A percentile compares a stretch with the other conserved stretches of the same genome.
phyloP scores from a whole-genome alignment of 2,329 filamentous ascomycete genomes.

The Exophiala xenobiotica region DNA sequence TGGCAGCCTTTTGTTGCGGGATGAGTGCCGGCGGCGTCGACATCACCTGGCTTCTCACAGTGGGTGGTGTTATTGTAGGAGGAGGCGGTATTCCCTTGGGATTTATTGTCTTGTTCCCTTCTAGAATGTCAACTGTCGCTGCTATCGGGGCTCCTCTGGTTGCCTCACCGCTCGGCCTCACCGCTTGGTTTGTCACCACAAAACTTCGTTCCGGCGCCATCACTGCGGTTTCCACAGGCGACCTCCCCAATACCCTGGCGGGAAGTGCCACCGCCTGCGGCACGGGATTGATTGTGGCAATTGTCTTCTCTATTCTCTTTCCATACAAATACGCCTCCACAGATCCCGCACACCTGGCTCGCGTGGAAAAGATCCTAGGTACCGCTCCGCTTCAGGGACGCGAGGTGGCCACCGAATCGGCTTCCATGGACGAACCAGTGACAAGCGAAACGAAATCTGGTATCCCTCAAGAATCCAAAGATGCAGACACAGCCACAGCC shows the following conservation, averaged over 20 bases:
- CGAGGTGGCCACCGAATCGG: background rate
- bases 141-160: slow-evolving; percentile 69
- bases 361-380: slow-evolving; percentile 5
- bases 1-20: slow-evolving; percentile 55
- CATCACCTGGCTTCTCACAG: slow-evolving; percentile 9
- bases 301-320: slow-evolving; percentile 69
- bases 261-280: slow-evolving; percentile 81
- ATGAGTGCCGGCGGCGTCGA: slow-evolving; percentile 12
- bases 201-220: slow-evolving; percentile 67
- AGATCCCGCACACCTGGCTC: slow-evolving; percentile 70
- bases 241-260: slow-evolving; percentile 49
- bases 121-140: slow-evolving; percentile 71
- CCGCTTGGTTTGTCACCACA: slow-evolving; percentile 75
- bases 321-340: slow-evolving; percentile 72
- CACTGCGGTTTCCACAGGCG: slow-evolving; percentile 70
- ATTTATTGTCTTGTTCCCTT: slow-evolving; percentile 76
- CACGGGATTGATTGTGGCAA: slow-evolving; percentile 70
- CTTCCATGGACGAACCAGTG: background rate
- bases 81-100: slow-evolving; percentile 80
- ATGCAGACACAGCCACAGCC: background rate
- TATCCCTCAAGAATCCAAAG: background rate
- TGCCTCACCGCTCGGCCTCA: slow-evolving; percentile 65
- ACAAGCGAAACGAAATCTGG: background rate
- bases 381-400: slow-evolving; percentile 1
- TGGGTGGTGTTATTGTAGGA: slow-evolving; percentile 86